phyloP scores from a whole-genome alignment of 2,329 filamentous ascomycete genomes.

The Endoconidiophora polonica region DNA sequence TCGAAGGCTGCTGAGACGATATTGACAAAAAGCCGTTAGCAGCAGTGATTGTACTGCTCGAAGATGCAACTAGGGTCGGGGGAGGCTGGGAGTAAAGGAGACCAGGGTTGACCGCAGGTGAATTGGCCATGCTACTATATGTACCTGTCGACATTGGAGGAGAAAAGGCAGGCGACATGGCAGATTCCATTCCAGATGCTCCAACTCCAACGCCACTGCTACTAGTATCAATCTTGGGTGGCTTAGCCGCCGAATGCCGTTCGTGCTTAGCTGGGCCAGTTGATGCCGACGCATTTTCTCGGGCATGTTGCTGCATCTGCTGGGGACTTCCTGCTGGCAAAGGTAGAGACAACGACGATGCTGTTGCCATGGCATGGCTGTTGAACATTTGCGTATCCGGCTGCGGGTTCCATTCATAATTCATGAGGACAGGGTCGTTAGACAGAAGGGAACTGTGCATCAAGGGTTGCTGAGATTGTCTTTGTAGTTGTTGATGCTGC shows the following conservation, averaged over 20 bases:
- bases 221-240: conserved; percentile 2
- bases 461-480: conserved; percentile 4
- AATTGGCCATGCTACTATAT: conserved; percentile 1
- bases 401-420: conserved; percentile 4
- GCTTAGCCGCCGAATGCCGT: conserved; percentile 10
- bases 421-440: neutral
- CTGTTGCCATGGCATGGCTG: conserved; percentile 7
- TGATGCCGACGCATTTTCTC: neutral
- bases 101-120: conserved; percentile 38
- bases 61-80: conserved; percentile 27
- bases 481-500: conserved; percentile 4
- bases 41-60: neutral
- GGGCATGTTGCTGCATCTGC: conserved; percentile 14
- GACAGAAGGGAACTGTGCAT: neutral
- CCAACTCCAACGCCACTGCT: neutral
- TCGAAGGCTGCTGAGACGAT: neutral
- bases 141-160: conserved; percentile 19
- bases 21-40: neutral
- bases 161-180: conserved; percentile 27
- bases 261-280: neutral
- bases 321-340: conserved; percentile 10
- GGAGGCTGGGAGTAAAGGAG: conserved; percentile 37
- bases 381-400: conserved; percentile 9
- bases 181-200: conserved; percentile 3
- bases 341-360: conserved; percentile 6